Base-by-base conservation (phyloP, 1,139 yeast genomes). In the Pichia sorboxylosa region DNA sequence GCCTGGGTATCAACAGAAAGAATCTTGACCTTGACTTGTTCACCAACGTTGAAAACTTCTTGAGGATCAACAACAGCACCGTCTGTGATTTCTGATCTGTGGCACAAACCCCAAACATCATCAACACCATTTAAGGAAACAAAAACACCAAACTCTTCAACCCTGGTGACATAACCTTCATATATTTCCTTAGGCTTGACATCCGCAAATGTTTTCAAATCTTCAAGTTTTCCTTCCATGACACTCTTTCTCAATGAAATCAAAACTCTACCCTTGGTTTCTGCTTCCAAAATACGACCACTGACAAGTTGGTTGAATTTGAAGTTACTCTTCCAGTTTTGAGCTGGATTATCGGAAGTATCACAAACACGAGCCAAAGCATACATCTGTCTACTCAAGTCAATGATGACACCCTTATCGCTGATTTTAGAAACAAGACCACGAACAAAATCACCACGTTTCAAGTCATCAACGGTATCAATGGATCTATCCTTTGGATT, bases 111-210 rank as follows among this genome's bases (percentile, higher is more conserved):
- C 48, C 80, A 73, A 35, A 85, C 66, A 46, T 74, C 73, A 33
- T 71, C 61, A 28, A 92, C 76, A 32, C 81, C 83, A 47, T 78
- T 84, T 37, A 90, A 63, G 43, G 71, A 74, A 30, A 90, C 80
- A 52, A 90, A 87, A 5, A 85, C 94, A 59, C 98, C 98, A 51
- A 76, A 90, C 34, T 83, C 94, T 31, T 87, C 76, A 14, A 79
- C 83, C 38, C 70, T 70, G 51, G 74, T 79, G 32, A 82, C 75
- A n/a, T 75, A 61, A 51, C 96, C 98, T 51, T 80, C 90, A 45
- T 62, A 72, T 18, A 79, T 59, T 18, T 79, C 82, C 31, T 84
- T 94, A 30, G 66, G 73, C 37, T 66, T 54, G 38, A 85, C 62
- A 38, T 83, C 93, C 21, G 67, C 73, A 43, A 79, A 73, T 29